Conservation (phyloP, 352 stramenopile genomes). For the Phytophthora kernoviae region DNA sequence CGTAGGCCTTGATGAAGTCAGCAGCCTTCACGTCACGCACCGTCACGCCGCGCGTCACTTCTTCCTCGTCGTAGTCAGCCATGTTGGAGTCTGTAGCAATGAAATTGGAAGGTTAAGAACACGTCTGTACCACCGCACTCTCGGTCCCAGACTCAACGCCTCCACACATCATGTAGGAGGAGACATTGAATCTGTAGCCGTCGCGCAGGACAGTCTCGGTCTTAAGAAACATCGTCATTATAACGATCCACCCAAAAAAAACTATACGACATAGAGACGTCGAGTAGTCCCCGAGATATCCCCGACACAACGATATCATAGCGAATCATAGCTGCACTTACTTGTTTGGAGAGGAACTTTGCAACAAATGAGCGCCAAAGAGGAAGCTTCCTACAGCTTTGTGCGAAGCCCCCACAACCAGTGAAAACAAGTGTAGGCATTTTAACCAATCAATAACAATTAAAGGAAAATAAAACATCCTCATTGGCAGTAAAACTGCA, state of each 20-base stretch:
- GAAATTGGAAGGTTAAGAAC: conserved; percentile 75
- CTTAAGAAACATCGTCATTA: conserved; percentile 81
- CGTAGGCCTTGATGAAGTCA: conserved; percentile 99
- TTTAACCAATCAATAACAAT: no score
- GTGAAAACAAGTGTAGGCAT: no score
- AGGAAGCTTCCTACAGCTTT: background rate
- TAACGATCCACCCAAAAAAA: conserved; percentile 44
- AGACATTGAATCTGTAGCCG: conserved; percentile 36
- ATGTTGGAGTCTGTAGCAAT: conserved; percentile 66
- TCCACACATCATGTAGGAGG: background rate
- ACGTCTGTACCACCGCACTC: conserved; percentile 91
- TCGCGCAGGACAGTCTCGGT: conserved; percentile 91
- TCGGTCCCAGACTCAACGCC: conserved; percentile 6
- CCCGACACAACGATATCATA: conserved; percentile 1
- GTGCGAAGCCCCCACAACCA: conserved; percentile 39
- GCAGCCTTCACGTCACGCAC: conserved; percentile 96
- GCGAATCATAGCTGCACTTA: conserved; percentile 51
- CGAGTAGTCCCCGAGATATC: background rate
- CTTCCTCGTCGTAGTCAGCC: conserved; percentile 80
- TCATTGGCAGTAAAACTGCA: no score
- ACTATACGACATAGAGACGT: conserved; percentile 22
- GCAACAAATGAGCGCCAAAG: conserved; percentile 66
- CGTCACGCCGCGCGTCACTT: conserved; percentile 91
- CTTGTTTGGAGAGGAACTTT: conserved; percentile 87
- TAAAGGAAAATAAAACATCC: no score